Evolutionary conservation across 768 basidiomycete genomes (phyloP).

Genomic region (Rhizopogon vinicolor): DNA sequence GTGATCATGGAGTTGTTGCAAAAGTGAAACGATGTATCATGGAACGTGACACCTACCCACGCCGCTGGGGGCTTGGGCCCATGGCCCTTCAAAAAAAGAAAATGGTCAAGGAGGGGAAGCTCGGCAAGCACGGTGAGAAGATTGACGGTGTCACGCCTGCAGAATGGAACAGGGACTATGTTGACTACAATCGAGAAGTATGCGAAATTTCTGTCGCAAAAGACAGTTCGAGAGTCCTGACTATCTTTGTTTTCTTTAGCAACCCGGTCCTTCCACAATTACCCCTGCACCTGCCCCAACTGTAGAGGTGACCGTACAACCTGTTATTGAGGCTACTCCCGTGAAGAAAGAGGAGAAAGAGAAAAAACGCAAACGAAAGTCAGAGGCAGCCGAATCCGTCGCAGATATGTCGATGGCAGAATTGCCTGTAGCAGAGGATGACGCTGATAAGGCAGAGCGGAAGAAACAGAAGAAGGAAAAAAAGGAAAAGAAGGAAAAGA

Average conservation of each 20-base stretch:
- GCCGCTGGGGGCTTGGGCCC: constrained; percentile 98
- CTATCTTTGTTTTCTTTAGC: constrained; percentile 21
- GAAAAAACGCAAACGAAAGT: constrained; percentile 85
- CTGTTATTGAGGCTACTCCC: constrained; percentile 29
- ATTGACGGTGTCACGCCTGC: constrained; percentile 83
- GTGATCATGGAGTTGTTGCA: constrained; percentile 97
- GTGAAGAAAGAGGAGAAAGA: constrained; percentile 55
- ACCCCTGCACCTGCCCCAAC: constrained; percentile 16
- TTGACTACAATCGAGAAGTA: constrained; percentile 83
- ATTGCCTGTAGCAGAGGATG: constrained; percentile 34
- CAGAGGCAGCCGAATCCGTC: constrained; percentile 43
- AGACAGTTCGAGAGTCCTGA: constrained; percentile 9
- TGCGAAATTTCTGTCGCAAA: constrained; percentile 16
- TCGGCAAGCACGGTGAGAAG: constrained; percentile 92
- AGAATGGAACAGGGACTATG: constrained; percentile 89
- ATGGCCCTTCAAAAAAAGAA: constrained; percentile 97
- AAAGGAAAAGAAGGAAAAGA: constrained; percentile 40
- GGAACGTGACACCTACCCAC: constrained; percentile 98
- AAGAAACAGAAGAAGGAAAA: constrained; percentile 63
- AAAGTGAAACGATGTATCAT: constrained; percentile 99
- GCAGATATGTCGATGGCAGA: constrained; percentile 40
- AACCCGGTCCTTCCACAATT: constrained; percentile 33
- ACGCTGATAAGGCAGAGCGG: constrained; percentile 49
- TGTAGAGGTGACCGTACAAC: constrained; percentile 22
- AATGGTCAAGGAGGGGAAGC: constrained; percentile 95